Percentiles rank a stretch among this genome's conserved stretches.
Evolutionary conservation across 331 rosid genomes (phyloP).

Genomic region (Quercus lobata): DNA sequence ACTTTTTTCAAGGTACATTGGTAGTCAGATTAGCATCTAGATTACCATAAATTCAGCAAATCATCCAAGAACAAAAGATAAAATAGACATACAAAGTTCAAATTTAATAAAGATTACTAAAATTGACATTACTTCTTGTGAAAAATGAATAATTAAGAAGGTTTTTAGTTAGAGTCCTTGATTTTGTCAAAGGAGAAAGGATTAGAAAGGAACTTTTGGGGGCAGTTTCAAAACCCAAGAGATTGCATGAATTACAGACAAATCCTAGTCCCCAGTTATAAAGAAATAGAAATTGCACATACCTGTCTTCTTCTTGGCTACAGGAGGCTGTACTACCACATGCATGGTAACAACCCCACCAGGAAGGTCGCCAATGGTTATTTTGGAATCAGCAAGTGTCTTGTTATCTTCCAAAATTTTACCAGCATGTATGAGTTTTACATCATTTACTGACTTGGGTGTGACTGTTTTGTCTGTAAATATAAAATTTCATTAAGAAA

Average conservation of each 20-base stretch:
- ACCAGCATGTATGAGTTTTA: conserved; percentile 67
- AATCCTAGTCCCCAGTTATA: neutral
- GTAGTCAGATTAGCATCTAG: neutral
- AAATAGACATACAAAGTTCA: neutral
- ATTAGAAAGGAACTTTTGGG: neutral
- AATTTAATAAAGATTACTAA: neutral
- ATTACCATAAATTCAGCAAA: neutral
- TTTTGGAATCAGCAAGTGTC: conserved; percentile 59
- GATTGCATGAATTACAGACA: neutral
- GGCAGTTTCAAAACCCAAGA: neutral
- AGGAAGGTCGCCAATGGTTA: conserved; percentile 44
- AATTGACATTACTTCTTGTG: neutral
- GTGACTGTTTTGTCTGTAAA: conserved; percentile 47
- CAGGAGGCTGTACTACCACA: conserved; percentile 57
- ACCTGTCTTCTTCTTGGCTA: conserved; percentile 54
- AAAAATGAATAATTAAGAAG: neutral
- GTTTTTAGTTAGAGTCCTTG: neutral
- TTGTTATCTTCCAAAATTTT: conserved; percentile 57
- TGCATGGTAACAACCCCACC: conserved; percentile 63
- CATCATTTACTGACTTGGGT: conserved; percentile 53
- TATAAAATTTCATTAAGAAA: conserved; percentile 16
- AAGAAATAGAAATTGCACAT: conserved; percentile 8
- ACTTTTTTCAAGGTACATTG: neutral
- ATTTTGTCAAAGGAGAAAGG: neutral
- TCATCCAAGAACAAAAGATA: neutral